These are phyloP conservation scores for Laetiporus sulphureus DNA, from an alignment of 1,284 basidiomycete genomes.

Conservation along the genomic window DNA sequence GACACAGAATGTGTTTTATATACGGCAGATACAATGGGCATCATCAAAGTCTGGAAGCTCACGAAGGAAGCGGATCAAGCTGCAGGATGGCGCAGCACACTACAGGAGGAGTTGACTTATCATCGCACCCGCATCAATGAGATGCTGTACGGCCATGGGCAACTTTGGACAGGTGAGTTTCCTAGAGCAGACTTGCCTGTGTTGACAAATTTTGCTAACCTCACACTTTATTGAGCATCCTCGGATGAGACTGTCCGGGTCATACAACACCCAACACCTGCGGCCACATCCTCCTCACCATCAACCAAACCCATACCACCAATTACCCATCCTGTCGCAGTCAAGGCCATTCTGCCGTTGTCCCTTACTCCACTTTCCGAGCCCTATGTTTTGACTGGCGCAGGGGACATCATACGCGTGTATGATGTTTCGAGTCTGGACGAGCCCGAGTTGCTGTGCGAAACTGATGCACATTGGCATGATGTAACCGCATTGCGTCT, in stretches of 20 bases:
- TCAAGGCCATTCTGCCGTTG: conserved; percentile 70
- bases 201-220: too few species aligned
- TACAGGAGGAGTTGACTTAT: conserved; percentile 55
- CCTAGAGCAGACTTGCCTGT: too few species aligned
- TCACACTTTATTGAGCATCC: too few species aligned
- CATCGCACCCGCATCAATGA: conserved; percentile 81
- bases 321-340: conserved; percentile 60
- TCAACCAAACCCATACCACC: conserved; percentile 36
- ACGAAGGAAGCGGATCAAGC: conserved; percentile 33
- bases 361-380: conserved; percentile 51
- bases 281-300: conserved; percentile 6
- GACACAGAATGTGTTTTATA: conserved; percentile 48
- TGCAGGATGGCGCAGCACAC: conserved; percentile 45
- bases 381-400: conserved; percentile 71
- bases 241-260: conserved; percentile 80
- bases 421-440: conserved; percentile 61
- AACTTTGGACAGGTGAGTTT: conserved; percentile 77
- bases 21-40: conserved; percentile 84
- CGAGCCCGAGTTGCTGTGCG: conserved; percentile 59
- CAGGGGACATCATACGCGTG: conserved; percentile 75
- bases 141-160: conserved; percentile 53
- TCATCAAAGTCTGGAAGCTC: conserved; percentile 73
- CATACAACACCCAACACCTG: conserved; percentile 30
- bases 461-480: conserved; percentile 82
- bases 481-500: conserved; percentile 70